phyloP scores from a whole-genome alignment of 805 yeast genomes.

The Jamesozyma jinghongensis region DNA sequence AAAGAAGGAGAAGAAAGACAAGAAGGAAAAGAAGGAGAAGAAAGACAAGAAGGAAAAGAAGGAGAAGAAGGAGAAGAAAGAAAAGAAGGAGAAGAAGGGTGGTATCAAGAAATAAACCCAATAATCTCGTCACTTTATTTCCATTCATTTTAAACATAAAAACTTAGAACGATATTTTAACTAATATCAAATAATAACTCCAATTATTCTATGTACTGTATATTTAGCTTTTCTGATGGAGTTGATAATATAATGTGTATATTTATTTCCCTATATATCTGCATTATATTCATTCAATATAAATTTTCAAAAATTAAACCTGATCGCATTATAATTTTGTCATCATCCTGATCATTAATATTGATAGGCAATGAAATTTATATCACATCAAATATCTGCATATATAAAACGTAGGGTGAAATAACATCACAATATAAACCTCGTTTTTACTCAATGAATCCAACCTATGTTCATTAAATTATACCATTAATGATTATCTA shows the following conservation, averaged over 20 bases:
- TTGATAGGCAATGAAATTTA: no score
- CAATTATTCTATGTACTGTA: constrained; percentile 21
- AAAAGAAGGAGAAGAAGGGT: constrained; percentile 39
- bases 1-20: constrained; percentile 38
- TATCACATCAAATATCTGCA: no score
- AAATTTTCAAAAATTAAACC: no score
- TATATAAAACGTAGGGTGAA: no score
- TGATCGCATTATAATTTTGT: no score
- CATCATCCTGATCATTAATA: no score
- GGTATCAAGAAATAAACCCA: constrained; percentile 31
- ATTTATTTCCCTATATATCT: constrained; percentile 1
- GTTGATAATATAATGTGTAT: constrained; percentile 6
- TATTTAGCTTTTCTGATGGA: constrained; percentile 18
- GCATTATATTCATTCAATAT: no score
- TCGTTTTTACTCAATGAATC: no score
- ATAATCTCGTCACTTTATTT: not conserved
- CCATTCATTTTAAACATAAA: constrained; percentile 1
- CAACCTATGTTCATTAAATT: no score
- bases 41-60: constrained; percentile 44
- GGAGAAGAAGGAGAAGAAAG: constrained; percentile 40
- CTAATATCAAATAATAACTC: constrained; percentile 1
- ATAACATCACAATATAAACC: no score
- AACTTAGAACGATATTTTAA: constrained; percentile 1
- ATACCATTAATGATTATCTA: no score
- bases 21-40: constrained; percentile 41